These are phyloP conservation scores for Camellia japonica DNA, from an alignment of 148 eudicot genomes.

Conservation along the genomic window DNA sequence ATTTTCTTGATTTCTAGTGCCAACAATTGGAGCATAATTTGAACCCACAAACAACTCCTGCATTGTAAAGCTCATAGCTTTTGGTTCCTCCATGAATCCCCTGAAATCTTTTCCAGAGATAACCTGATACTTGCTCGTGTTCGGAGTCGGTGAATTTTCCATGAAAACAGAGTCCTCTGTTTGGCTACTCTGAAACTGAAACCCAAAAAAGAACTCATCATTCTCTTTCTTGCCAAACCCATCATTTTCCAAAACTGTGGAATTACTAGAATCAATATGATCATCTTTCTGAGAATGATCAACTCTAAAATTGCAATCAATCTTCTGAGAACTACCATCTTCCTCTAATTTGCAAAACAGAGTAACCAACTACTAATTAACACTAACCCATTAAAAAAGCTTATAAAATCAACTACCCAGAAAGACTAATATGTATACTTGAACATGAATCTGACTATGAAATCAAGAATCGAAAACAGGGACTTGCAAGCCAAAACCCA, in stretches of 20 bases:
- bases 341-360: slow-evolving; percentile 24
- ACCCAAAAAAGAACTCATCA: slow-evolving; percentile 16
- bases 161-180: slow-evolving; percentile 34
- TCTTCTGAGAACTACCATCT: slow-evolving; percentile 9
- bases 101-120: too few relatives aligned
- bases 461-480: slow-evolving; percentile 35
- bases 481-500: slow-evolving; percentile 37
- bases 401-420: too few relatives aligned
- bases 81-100: too few relatives aligned
- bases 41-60: too few relatives aligned
- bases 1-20: too few relatives aligned
- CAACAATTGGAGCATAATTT: too few relatives aligned
- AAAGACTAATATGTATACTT: too few relatives aligned
- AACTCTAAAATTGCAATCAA: slow-evolving; percentile 9
- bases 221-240: slow-evolving; percentile 11
- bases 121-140: slow-evolving; percentile 56
- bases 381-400: too few relatives aligned
- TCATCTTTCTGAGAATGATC: slow-evolving; percentile 14
- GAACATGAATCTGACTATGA: slow-evolving; percentile 25
- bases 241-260: slow-evolving; percentile 2
- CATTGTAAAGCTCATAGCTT: too few relatives aligned
- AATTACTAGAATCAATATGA: neutral
- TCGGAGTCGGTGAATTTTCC: slow-evolving; percentile 18
- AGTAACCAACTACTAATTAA: too few relatives aligned
- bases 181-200: slow-evolving; percentile 23